Evolutionary conservation across 495 filamentous ascomycete genomes (phyloP).

Genomic region (Cercophora samala): DNA sequence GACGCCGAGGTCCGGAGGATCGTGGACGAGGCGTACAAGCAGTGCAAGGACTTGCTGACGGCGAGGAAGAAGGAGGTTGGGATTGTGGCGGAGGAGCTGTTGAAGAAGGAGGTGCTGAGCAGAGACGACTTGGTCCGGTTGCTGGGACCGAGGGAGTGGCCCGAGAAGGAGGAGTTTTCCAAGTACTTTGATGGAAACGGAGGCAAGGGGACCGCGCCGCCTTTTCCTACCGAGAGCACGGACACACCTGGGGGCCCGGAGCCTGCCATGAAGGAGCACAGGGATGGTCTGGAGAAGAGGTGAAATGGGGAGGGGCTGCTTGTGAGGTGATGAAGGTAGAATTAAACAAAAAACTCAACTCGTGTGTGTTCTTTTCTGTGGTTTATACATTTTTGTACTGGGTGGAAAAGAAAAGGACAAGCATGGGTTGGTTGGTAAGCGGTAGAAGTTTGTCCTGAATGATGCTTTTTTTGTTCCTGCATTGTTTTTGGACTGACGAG

Average conservation of each 20-base stretch:
- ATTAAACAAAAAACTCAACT: neutral
- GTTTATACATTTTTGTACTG: neutral
- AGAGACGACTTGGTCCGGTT: slow-evolving; percentile 89
- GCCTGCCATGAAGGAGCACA: slow-evolving; percentile 18
- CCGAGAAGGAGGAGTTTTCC: slow-evolving; percentile 79
- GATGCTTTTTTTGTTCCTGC: neutral
- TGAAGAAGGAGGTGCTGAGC: slow-evolving; percentile 84
- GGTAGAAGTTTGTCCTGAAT: neutral
- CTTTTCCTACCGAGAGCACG: slow-evolving; percentile 49
- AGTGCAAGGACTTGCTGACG: slow-evolving; percentile 77
- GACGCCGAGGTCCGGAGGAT: slow-evolving; percentile 87
- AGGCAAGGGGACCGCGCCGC: slow-evolving; percentile 49
- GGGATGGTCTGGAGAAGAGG: slow-evolving; percentile 9
- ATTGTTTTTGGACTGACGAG: neutral
- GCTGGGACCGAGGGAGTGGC: slow-evolving; percentile 75
- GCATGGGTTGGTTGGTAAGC: neutral
- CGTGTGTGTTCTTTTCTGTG: neutral
- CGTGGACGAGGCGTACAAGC: slow-evolving; percentile 83
- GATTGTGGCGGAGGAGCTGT: slow-evolving; percentile 86
- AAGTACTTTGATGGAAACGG: slow-evolving; percentile 77
- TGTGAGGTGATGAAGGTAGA: neutral
- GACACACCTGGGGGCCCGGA: slow-evolving; percentile 31
- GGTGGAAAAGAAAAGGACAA: neutral
- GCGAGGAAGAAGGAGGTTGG: slow-evolving; percentile 87
- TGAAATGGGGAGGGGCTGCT: neutral